phyloP scores from a whole-genome alignment of 371 early-diverging fungal species.

The Mortierella sp. region DNA sequence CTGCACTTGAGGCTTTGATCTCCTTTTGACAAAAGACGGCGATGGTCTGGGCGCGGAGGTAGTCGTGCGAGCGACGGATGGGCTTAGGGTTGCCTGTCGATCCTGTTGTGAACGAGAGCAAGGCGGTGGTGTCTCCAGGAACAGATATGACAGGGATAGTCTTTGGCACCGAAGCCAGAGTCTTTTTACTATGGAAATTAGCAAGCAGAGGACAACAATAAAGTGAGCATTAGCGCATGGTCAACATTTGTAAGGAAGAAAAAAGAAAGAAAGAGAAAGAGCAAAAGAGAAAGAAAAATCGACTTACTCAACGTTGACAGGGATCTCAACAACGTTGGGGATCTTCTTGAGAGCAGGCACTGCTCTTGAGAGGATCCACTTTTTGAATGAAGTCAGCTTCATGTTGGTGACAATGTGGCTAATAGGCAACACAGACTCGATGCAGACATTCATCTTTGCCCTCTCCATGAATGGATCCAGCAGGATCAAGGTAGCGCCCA shows the following conservation, averaged over 20 bases:
- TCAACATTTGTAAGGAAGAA: background rate
- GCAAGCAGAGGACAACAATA: background rate
- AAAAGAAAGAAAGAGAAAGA: background rate
- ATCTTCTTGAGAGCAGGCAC: slow-evolving; percentile 56
- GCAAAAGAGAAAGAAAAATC: background rate
- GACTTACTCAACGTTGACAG: slow-evolving; percentile 50
- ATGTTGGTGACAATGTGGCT: slow-evolving; percentile 57
- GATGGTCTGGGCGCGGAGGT: slow-evolving; percentile 53
- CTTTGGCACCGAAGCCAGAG: slow-evolving; percentile 34
- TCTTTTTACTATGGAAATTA: slow-evolving; percentile 26
- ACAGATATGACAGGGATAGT: slow-evolving; percentile 42
- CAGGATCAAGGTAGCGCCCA: slow-evolving; percentile 52
- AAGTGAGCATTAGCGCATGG: background rate
- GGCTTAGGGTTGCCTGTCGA: slow-evolving; percentile 59
- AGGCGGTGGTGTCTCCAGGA: slow-evolving; percentile 44
- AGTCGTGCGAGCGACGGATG: slow-evolving; percentile 54
- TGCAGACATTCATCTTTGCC: slow-evolving; percentile 58
- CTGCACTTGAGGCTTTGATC: slow-evolving; percentile 30
- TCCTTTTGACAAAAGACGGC: slow-evolving; percentile 54
- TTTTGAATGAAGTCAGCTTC: slow-evolving; percentile 55
- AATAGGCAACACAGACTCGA: slow-evolving; percentile 55
- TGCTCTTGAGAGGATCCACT: slow-evolving; percentile 55
- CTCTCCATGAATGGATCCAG: slow-evolving; percentile 57
- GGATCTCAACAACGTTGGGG: slow-evolving; percentile 52
- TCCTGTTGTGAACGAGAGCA: slow-evolving; percentile 58